Evolutionary conservation across 1,284 basidiomycete genomes (phyloP).

Genomic region (Fomes fomentarius): DNA sequence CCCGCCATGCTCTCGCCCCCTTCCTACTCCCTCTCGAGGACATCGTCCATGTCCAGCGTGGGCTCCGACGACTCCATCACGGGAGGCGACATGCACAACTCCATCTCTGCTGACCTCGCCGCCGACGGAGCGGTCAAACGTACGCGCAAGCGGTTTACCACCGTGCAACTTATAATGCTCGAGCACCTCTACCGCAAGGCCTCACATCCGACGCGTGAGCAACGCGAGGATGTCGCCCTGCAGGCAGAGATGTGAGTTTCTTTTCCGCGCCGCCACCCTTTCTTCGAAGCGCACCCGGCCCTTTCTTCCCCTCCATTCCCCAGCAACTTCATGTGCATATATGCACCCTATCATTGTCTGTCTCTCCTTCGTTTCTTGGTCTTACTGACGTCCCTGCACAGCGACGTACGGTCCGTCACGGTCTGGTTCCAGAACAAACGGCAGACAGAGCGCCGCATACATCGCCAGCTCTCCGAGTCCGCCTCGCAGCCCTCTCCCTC

Average conservation of each 20-base stretch:
- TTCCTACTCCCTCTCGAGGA: slow-evolving; percentile 27
- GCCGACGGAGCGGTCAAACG: slow-evolving; percentile 37
- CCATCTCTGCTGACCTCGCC: slow-evolving; percentile 10
- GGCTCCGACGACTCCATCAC: slow-evolving; percentile 28
- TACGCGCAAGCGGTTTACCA: slow-evolving; percentile 72
- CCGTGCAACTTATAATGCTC: slow-evolving; percentile 68
- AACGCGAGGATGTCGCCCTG: slow-evolving; percentile 64
- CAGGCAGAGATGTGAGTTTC: slow-evolving; percentile 62
- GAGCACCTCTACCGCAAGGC: slow-evolving; percentile 71
- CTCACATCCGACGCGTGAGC: slow-evolving; percentile 71
- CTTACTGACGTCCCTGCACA: slow-evolving; percentile 30
- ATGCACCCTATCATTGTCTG: background rate
- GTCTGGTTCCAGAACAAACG: slow-evolving; percentile 86
- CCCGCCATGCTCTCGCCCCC: slow-evolving; percentile 7
- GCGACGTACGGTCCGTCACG: slow-evolving; percentile 77
- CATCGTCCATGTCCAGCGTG: slow-evolving; percentile 32
- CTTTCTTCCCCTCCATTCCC: slow-evolving; percentile 2
- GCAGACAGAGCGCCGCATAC: slow-evolving; percentile 69
- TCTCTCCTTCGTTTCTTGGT: background rate
- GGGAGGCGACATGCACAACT: slow-evolving; percentile 19
- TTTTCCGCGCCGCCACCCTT: slow-evolving; percentile 11
- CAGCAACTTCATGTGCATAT: no score
- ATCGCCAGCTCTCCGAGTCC: slow-evolving; percentile 45
- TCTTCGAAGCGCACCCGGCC: background rate
- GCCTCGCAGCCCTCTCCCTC: slow-evolving; percentile 37